These are phyloP conservation scores for Boechera stricta DNA, from an alignment of 345 rosid genomes.

Conservation along the genomic window DNA sequence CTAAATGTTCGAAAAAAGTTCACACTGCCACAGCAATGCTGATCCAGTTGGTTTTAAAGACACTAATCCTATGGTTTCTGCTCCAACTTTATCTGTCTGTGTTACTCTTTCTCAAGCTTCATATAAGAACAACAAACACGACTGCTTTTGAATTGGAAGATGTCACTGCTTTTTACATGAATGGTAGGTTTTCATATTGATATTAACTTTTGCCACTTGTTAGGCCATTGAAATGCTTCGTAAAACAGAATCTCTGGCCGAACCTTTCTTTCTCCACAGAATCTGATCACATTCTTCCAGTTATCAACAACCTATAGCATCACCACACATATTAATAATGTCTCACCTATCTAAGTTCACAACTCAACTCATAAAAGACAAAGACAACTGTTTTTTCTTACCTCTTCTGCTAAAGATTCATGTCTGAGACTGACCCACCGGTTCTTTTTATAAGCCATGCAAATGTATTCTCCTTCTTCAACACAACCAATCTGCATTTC, in stretches of 20 bases:
- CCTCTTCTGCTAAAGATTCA: conserved; percentile 28
- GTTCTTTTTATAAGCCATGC: conserved; percentile 32
- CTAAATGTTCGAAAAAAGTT: background rate
- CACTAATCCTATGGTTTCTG: background rate
- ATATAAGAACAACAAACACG: background rate
- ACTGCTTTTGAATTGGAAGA: background rate
- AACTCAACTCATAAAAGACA: conserved; percentile 7
- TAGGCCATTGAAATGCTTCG: conserved; percentile 18
- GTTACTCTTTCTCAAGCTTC: background rate
- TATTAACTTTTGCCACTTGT: background rate
- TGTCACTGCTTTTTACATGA: background rate
- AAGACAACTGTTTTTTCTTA: conserved; percentile 13
- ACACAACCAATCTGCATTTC: conserved; percentile 35
- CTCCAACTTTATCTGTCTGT: background rate
- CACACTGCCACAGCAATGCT: background rate
- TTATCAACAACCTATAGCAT: conserved; percentile 30
- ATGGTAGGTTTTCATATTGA: background rate
- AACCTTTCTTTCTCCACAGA: conserved; percentile 33
- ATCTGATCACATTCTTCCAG: conserved; percentile 33
- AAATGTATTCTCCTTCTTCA: conserved; percentile 27
- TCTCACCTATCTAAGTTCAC: background rate
- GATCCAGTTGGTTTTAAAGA: background rate
- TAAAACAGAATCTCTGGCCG: conserved; percentile 41
- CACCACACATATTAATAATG: conserved; percentile 1
- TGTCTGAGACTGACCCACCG: conserved; percentile 38